phyloP scores from a whole-genome alignment of 306 rosid species.

The Geum urbanum region DNA sequence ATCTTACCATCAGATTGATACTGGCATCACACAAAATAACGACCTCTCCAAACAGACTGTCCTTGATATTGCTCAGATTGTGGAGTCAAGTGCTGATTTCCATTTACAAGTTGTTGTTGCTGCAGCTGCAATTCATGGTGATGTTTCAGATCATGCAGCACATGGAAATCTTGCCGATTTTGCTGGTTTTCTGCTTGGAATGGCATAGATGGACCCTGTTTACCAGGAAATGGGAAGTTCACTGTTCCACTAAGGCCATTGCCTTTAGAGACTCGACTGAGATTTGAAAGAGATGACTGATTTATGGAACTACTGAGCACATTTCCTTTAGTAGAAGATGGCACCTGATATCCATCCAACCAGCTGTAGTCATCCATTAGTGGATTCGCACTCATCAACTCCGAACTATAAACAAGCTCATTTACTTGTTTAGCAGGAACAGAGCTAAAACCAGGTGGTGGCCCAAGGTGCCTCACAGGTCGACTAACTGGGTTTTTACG shows the following conservation, averaged over 20 bases:
- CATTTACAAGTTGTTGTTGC: slow-evolving; percentile 52
- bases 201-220: slow-evolving; percentile 60
- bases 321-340: slow-evolving; percentile 48
- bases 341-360: slow-evolving; percentile 96
- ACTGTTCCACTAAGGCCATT: slow-evolving; percentile 50
- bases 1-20: slow-evolving; percentile 58
- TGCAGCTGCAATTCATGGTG: slow-evolving; percentile 66
- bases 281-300: slow-evolving; percentile 40
- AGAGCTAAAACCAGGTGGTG: slow-evolving; percentile 88
- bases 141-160: slow-evolving; percentile 49
- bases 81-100: slow-evolving; percentile 54
- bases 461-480: slow-evolving; percentile 85
- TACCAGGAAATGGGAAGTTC: slow-evolving; percentile 84
- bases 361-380: slow-evolving; percentile 86
- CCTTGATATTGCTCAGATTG: slow-evolving; percentile 86
- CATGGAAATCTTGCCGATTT: slow-evolving; percentile 65
- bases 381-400: slow-evolving; percentile 48
- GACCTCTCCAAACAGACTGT: slow-evolving; percentile 80
- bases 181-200: slow-evolving; percentile 53
- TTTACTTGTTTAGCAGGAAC: slow-evolving; percentile 52
- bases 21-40: slow-evolving; percentile 75
- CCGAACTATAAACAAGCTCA: slow-evolving; percentile 43
- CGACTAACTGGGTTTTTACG: slow-evolving; percentile 66
- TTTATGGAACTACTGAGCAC: slow-evolving; percentile 36
- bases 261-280: slow-evolving; percentile 36